These are phyloP conservation scores for Tricholoma bakamatsutake DNA, from an alignment of 768 basidiomycete genomes.

Conservation along the genomic window DNA sequence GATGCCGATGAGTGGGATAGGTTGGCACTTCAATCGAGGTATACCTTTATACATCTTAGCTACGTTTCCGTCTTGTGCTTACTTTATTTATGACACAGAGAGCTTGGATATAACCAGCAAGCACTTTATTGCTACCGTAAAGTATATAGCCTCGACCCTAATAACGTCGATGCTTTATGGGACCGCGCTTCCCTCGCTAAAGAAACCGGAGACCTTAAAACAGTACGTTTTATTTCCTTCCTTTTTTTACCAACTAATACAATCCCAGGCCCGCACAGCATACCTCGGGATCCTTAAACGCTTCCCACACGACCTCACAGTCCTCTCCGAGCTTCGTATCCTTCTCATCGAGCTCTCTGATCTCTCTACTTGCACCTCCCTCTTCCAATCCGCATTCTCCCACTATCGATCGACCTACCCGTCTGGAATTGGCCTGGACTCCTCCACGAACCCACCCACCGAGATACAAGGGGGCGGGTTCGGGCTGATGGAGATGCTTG, in stretches of 20 bases:
- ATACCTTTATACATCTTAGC: neutral
- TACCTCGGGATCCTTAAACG: slow-evolving; percentile 69
- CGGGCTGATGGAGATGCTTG: slow-evolving; percentile 64
- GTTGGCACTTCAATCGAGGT: slow-evolving; percentile 74
- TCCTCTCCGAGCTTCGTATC: slow-evolving; percentile 73
- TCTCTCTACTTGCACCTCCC: slow-evolving; percentile 51
- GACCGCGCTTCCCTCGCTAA: slow-evolving; percentile 81
- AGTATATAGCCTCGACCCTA: slow-evolving; percentile 69
- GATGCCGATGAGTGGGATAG: slow-evolving; percentile 87
- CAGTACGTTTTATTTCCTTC: slow-evolving; percentile 34
- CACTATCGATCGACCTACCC: slow-evolving; percentile 53
- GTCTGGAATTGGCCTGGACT: slow-evolving; percentile 28
- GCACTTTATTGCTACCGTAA: slow-evolving; percentile 91
- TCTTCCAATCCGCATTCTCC: slow-evolving; percentile 72
- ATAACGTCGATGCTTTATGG: slow-evolving; percentile 83
- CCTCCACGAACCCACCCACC: slow-evolving; percentile 10
- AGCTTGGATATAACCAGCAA: slow-evolving; percentile 72
- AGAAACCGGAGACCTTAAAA: slow-evolving; percentile 63
- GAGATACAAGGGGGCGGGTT: slow-evolving; percentile 46
- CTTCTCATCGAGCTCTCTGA: slow-evolving; percentile 74
- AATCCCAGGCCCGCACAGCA: slow-evolving; percentile 49
- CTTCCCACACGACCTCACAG: slow-evolving; percentile 72
- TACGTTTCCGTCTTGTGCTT: neutral
- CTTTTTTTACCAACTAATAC: neutral
- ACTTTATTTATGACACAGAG: slow-evolving; percentile 30